Evolutionary conservation across 2,329 filamentous ascomycete genomes (phyloP), one percentile per base, ranked within the genome.

Genomic region (Cercospora beticola): DNA sequence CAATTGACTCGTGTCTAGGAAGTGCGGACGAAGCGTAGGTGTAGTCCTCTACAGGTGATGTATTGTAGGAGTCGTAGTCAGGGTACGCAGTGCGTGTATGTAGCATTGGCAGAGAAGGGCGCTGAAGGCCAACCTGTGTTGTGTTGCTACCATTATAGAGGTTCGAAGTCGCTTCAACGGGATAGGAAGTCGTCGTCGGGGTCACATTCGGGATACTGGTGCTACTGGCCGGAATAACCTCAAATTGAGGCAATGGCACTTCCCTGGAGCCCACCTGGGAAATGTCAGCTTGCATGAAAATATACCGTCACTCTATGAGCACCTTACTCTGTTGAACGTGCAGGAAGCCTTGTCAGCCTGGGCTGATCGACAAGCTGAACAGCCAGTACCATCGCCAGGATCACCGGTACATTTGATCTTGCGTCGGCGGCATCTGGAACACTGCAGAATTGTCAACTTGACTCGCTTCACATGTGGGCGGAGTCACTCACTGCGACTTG

Each of bases 381-480:
- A 98, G n/a, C 90, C 89, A 46, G 84, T 82, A n/a, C 90, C 91
- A 75, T 90, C 88, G 33, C 91, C 91, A 36, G 86, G 84, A 77
- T 97, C 93, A 54, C 94, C 94, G 76, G 92, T 97, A 82, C 94
- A 98, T 74, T 92, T 90, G 75, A 98, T 98, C 84, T 98, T 98
- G 68, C 94, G 88, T 82, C 94, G 94, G 69, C 94, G 89, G 81
- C 94, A 98, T 73, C 94, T 89, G 40, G 89, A 88, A 79, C 94
- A 98, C 94, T 97, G 58, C 30, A 30, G 12, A 14, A 18, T 58
- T 21, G 33, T 30, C 18, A 18, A 10, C 8, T 8, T 28, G 30
- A 33, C 16, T 14, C 5, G n/a, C 16, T 43, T 7, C 14, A 18
- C 5, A 43, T 31, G 21, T 12, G n/a, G n/a, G 28, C 28, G 30